These are phyloP conservation scores for Rubia yunnanensis DNA, from an alignment of 257 asterid genomes.

Conservation along the genomic window DNA sequence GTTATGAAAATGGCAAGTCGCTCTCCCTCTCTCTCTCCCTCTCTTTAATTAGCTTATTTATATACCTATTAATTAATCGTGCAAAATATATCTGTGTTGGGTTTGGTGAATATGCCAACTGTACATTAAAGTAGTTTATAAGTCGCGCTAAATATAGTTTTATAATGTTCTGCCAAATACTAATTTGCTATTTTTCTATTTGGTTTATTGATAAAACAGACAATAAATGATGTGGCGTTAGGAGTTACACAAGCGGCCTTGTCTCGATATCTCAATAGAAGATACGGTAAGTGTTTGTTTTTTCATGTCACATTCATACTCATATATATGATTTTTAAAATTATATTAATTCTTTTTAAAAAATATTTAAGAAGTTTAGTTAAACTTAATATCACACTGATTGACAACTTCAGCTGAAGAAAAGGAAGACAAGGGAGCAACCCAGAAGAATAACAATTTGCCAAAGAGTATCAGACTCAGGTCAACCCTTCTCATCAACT, in stretches of 20 bases:
- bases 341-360: not conserved
- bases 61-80: too few species aligned
- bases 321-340: not conserved
- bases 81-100: too few species aligned
- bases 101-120: too few species aligned
- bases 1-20: conserved; percentile 17
- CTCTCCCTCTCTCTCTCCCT: not conserved
- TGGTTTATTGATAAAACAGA: conserved; percentile 14
- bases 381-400: not conserved
- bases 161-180: too few species aligned
- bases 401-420: conserved; percentile 7
- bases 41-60: too few species aligned
- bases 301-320: not conserved
- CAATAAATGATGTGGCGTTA: conserved; percentile 32
- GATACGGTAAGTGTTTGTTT: conserved; percentile 21
- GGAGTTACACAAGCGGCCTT: conserved; percentile 34
- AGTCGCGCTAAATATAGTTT: too few species aligned
- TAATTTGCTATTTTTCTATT: not conserved
- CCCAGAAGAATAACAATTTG: conserved; percentile 19
- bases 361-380: not conserved
- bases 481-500: conserved; percentile 27
- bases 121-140: too few species aligned
- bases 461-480: conserved; percentile 23
- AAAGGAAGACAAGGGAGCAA: conserved; percentile 14
- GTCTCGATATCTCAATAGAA: conserved; percentile 30